phyloP scores from a whole-genome alignment of 2,329 filamentous ascomycete genomes.

The Dactylellina haptotyla region DNA sequence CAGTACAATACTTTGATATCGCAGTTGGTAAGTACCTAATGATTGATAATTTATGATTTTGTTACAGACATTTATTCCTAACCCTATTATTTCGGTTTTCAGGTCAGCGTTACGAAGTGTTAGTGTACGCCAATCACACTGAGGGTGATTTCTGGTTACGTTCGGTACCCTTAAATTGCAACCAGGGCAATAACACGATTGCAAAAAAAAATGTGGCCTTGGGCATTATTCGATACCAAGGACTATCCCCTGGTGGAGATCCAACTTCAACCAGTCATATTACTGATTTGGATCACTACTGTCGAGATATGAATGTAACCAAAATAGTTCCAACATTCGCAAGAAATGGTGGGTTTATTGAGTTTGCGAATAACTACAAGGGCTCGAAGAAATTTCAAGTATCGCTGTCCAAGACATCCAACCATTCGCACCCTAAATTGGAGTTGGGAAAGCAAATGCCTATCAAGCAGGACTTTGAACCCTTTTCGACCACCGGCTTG shows the following conservation, averaged over 20 bases:
- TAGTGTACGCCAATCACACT: slow-evolving; percentile 62
- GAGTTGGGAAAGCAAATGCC: slow-evolving; percentile 11
- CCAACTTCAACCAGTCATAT: not conserved
- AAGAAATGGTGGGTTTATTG: not conserved
- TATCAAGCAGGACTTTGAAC: not conserved
- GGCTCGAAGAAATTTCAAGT: not conserved
- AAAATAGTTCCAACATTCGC: slow-evolving; percentile 4
- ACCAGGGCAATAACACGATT: not conserved
- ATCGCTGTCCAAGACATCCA: not conserved
- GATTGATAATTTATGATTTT: slow-evolving; percentile 32
- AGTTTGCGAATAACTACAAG: slow-evolving; percentile 1
- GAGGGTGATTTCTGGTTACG: slow-evolving; percentile 64
- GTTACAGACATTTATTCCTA: not conserved
- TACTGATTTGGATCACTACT: not conserved
- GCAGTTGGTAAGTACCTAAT: slow-evolving; percentile 70
- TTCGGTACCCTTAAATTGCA: slow-evolving; percentile 57
- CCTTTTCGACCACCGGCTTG: not conserved
- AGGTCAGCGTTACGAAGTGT: slow-evolving; percentile 63
- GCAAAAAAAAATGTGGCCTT: not conserved
- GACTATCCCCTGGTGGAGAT: not conserved
- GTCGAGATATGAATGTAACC: slow-evolving; percentile 3
- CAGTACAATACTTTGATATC: slow-evolving; percentile 66
- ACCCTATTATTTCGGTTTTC: slow-evolving; percentile 11
- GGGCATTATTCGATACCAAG: slow-evolving; percentile 18
- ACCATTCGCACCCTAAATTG: not conserved